Base-by-base conservation (phyloP, 805 yeast species). In the Hanseniaspora valbyensis region DNA sequence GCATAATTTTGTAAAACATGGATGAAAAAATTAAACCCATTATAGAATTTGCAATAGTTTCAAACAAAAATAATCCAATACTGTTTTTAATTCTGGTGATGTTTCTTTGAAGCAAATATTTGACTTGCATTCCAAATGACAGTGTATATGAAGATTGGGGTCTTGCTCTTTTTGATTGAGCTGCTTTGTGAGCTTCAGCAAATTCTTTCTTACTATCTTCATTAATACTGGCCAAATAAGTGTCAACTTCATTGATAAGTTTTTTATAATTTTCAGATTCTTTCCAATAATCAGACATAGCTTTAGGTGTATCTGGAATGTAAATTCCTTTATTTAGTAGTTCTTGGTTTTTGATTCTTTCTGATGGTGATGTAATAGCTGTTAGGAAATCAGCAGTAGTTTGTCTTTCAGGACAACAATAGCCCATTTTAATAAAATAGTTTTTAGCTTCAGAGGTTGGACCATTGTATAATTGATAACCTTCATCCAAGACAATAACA, bases 341-440 rank as follows among this genome's bases (percentile, higher is more conserved):
- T 1, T 61, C 63, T 42, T 52, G 42, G 46, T 60, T 60, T 22
- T 59, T 45, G 14, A 59, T 55, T 60, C 88, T 71, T 46, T 81
- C 87, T 5, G 67, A 66, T 8, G 86, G 84, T 60, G 79, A 82
- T 8, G 88, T 79, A 12, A 81, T 70, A 1, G 85, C 77, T 1
- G 86, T 81, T 58, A 81, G 65, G 60, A 80, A 81, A 59, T 81
- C 87, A 13, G 86, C 82, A 14, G 85, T 77, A 2, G 83, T 73
- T 66, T 79, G 84, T 58, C 87, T 71, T 7, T 74, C 67, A 21
- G 82, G 83, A 54, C 81, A 77, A 36, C 67, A 62, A 57, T 69
- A 82, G 18, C 89, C 89, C 82, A 82, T 76, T 21, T 69, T 68
- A 54, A 71, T 72, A 59, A 82, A 82, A 61, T 74, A 82, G 25